Conservation (phyloP, 1,284 basidiomycete species). For the Thelephora terrestris region DNA sequence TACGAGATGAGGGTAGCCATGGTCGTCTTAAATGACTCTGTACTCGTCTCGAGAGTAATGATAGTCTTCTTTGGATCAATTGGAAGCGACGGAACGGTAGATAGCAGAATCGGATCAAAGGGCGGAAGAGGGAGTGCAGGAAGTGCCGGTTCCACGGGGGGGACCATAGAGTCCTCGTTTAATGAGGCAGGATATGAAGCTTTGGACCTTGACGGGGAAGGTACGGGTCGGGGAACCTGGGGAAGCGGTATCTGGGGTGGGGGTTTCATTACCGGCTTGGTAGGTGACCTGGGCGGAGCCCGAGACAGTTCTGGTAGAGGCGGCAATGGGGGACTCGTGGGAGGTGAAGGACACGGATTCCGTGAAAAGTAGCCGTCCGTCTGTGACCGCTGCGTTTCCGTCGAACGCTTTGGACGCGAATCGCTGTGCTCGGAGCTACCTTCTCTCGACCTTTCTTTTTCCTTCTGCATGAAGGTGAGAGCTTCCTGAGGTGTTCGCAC, state of each 20-base stretch:
- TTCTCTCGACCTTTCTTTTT: too few relatives aligned
- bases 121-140: conserved; percentile 33
- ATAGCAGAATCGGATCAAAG: conserved; percentile 58
- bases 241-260: background rate
- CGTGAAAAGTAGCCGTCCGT: background rate
- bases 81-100: conserved; percentile 36
- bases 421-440: too few relatives aligned
- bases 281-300: background rate
- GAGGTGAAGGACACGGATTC: background rate
- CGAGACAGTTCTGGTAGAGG: background rate
- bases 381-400: too few relatives aligned
- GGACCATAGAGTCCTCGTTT: background rate
- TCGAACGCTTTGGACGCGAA: too few relatives aligned
- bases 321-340: background rate
- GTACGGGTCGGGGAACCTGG: conserved; percentile 13
- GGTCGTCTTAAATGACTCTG: conserved; percentile 50
- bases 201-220: conserved; percentile 10
- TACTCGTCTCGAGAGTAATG: conserved; percentile 62
- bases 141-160: conserved; percentile 6
- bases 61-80: conserved; percentile 52
- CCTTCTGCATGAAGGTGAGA: conserved; percentile 20
- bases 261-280: background rate
- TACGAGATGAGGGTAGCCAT: conserved; percentile 55
- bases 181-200: background rate
- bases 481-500: conserved; percentile 72